Base-by-base conservation (phyloP, 352 stramenopile genomes). In the Pythium aristosporum region DNA sequence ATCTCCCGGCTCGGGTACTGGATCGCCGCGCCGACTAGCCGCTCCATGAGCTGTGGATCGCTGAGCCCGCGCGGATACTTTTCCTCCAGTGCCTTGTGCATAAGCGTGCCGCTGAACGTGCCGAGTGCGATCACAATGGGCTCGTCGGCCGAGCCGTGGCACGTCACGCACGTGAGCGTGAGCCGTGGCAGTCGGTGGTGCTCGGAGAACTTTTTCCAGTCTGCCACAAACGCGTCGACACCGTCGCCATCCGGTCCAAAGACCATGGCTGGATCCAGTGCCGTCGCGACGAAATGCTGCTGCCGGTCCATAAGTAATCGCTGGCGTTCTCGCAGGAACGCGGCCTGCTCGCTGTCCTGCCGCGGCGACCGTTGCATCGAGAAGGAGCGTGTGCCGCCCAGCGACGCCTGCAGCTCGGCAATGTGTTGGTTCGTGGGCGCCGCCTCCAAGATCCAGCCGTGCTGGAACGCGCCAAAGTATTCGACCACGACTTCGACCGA, bases 381-480 rank as follows among this genome's bases (percentile, higher is more conserved):
- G 43, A 54, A 20, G 32, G 57, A 32, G 2, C 32, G 52, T 8
- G 28, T 8, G 2, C 21, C 37, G 2, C 21, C 37, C 1, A 37
- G 10, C 34, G 52, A 21, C 8, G 36, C 36, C 34, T 58, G 32
- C 7, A 58, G 52, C 57, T 49, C 46, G 15, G 42, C 30, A 18
- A 46, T 52, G 12, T 62, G 25, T 30, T 32, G 10, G 25, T 59
- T 18, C 8, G 28, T 15, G n/a, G 15, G n/a, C 15, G 43, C 37
- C n/a, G 28, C n/a, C 18, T 50, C 46, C 8, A 63, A 10, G 15
- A 59, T 46, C 48, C 65, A 72, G 36, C 68, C 68, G 28, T 66
- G 8, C 15, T 52, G 42, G 59, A 75, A 75, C 32, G 48, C 55
- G 30, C 16, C 28, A 47, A 75, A 75, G 46, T 75, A 75, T 56